Evolutionary conservation across 257 asterid species (phyloP).

Genomic region (Solanum ossicruentum): DNA sequence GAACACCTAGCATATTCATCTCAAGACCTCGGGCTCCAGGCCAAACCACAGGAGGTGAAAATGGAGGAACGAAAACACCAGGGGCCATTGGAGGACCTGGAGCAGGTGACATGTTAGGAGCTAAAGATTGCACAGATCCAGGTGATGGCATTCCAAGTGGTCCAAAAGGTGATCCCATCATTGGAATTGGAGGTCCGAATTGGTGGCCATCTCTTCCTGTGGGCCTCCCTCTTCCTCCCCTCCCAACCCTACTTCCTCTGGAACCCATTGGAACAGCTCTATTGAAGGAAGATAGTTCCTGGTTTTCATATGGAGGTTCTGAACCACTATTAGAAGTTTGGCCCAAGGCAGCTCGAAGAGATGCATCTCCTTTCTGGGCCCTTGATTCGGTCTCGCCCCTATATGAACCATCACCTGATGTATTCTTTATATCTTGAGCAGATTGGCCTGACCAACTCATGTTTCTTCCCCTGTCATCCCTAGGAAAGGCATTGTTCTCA

Average conservation of each 20-base stretch:
- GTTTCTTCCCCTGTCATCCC: slow-evolving; percentile 45
- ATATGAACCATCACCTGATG: slow-evolving; percentile 38
- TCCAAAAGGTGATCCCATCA: slow-evolving; percentile 73
- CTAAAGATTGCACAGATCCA: slow-evolving; percentile 70
- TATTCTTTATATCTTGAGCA: slow-evolving; percentile 55
- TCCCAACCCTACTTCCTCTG: slow-evolving; percentile 67
- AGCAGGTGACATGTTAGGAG: slow-evolving; percentile 86
- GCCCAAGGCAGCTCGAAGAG: slow-evolving; percentile 38
- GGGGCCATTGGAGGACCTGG: slow-evolving; percentile 79
- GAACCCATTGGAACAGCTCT: slow-evolving; percentile 49
- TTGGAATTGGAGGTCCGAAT: slow-evolving; percentile 47
- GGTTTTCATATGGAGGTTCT: slow-evolving; percentile 44
- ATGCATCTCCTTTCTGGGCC: slow-evolving; percentile 22
- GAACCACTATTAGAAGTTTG: slow-evolving; percentile 58
- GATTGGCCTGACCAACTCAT: slow-evolving; percentile 33
- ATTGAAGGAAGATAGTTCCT: slow-evolving; percentile 43
- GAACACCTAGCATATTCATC: slow-evolving; percentile 69
- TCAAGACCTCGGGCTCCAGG: slow-evolving; percentile 89
- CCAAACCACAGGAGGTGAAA: slow-evolving; percentile 88
- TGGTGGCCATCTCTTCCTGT: slow-evolving; percentile 68
- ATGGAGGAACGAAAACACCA: slow-evolving; percentile 51
- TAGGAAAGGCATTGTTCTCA: slow-evolving; percentile 29
- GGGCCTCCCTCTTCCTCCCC: slow-evolving; percentile 82
- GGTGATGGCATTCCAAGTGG: slow-evolving; percentile 77
- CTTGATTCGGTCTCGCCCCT: slow-evolving; percentile 56